These are phyloP conservation scores for Prunus persica DNA, from an alignment of 306 rosid genomes.

Conservation along the genomic window DNA sequence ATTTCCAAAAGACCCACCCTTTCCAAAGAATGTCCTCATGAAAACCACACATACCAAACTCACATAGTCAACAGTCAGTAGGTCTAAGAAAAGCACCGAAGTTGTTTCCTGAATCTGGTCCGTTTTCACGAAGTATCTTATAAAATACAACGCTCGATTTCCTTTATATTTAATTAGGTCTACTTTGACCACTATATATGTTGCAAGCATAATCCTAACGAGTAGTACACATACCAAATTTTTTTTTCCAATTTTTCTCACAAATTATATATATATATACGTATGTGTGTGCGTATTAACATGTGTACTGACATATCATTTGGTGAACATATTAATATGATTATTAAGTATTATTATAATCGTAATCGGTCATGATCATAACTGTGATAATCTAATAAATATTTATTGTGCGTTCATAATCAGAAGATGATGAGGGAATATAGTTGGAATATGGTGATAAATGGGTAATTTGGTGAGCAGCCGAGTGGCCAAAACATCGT, in stretches of 20 bases:
- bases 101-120: neutral
- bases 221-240: neutral
- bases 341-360: neutral
- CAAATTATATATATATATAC: neutral
- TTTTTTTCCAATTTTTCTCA: neutral
- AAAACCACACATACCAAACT: constrained; percentile 6
- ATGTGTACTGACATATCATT: too few relatives aligned
- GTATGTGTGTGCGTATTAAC: neutral
- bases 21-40: neutral
- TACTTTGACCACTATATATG: neutral
- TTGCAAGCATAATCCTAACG: neutral
- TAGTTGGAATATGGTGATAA: too few relatives aligned
- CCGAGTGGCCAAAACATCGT: neutral
- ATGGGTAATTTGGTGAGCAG: neutral
- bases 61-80: neutral
- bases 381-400: neutral
- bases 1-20: neutral
- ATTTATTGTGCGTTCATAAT: neutral
- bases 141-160: neutral
- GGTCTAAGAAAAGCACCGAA: neutral
- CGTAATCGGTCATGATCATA: neutral
- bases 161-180: neutral
- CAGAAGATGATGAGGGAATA: too few relatives aligned
- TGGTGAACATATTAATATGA: too few relatives aligned
- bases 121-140: neutral